Evolutionary conservation across 1,284 basidiomycete species (phyloP), one percentile per base, ranked within the genome.

Genomic region (Leccinum pachyderme): DNA sequence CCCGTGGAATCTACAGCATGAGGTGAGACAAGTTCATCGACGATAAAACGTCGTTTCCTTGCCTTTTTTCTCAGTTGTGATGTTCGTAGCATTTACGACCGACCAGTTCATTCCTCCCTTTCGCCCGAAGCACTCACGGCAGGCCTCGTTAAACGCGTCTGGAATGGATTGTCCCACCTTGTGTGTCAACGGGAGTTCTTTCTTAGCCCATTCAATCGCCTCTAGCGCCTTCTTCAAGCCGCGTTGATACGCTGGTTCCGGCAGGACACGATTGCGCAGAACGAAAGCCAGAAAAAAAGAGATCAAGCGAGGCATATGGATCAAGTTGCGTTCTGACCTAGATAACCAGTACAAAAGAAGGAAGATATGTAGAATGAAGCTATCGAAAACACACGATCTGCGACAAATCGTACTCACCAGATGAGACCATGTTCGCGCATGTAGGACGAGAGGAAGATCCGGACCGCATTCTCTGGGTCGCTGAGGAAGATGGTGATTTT

Each of bases 401-500:
- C 5, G 29, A 48, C 25, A 29, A 57, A 43, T 15, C 5, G 2
- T 4, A 65, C 75, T 33, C 61, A 87, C 86, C 80, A 88, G 48
- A 83, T 74, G 47, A 89, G 73, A 8, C 87, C 87, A 51, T 82
- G 78, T 51, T 83, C 77, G 25, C 80, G 76, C 72, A 82, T 83
- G 59, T 82, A 81, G 4, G 82, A 83, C 0, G 85, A 86, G 51
- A 91, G 75, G 67, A 87, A 89, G 7, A 86, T 72, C 52, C 76
- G 78, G 29, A 82, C 68, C 18, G 71, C 66, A 2, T 62, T 62
- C 60, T 82, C 83, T 0, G 86, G 84, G 53, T 87, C 76, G 56
- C 76, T 67, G 46, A 89, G 69, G 69, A 90, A 90, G 2, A 66
- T 63, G 1, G 76, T 63, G 58, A 82, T 70, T 33, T 76, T 77